Evolutionary conservation across 202 grass and related monocot genomes (phyloP).

Genomic region (Sporobolus alterniflorus): DNA sequence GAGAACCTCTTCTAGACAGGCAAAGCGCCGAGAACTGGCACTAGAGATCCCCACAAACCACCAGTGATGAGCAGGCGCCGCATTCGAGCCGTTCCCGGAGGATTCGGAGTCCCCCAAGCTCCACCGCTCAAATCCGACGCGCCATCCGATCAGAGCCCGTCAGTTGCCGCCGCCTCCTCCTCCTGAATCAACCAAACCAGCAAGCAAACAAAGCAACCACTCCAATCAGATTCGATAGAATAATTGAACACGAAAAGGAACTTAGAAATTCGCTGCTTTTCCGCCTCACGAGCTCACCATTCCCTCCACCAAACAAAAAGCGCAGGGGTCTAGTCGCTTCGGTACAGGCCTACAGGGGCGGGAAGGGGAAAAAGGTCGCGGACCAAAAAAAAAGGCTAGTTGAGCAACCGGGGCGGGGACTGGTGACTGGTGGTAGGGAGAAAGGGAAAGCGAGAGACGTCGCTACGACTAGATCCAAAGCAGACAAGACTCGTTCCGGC

Average conservation of each 20-base stretch:
- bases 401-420: neutral
- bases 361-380: neutral
- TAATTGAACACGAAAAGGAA: neutral
- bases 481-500: constrained; percentile 3
- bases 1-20: neutral
- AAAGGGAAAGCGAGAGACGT: constrained; percentile 26
- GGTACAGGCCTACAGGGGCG: too few relatives aligned
- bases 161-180: neutral
- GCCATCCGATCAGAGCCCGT: constrained; percentile 28
- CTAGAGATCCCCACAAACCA: constrained; percentile 11
- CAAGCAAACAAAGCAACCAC: neutral
- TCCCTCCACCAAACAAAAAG: neutral
- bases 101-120: neutral
- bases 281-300: constrained; percentile 6
- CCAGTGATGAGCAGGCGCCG: neutral
- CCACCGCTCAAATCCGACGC: neutral
- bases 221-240: neutral
- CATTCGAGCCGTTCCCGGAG: constrained; percentile 12
- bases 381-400: constrained; percentile 9
- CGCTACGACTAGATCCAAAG: constrained; percentile 5
- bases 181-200: constrained; percentile 15
- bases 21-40: neutral
- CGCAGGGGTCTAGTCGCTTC: neutral
- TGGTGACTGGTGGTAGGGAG: neutral
- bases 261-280: neutral